phyloP scores from a whole-genome alignment of 1,284 basidiomycete genomes.

The Anthracocystis walkeri region DNA sequence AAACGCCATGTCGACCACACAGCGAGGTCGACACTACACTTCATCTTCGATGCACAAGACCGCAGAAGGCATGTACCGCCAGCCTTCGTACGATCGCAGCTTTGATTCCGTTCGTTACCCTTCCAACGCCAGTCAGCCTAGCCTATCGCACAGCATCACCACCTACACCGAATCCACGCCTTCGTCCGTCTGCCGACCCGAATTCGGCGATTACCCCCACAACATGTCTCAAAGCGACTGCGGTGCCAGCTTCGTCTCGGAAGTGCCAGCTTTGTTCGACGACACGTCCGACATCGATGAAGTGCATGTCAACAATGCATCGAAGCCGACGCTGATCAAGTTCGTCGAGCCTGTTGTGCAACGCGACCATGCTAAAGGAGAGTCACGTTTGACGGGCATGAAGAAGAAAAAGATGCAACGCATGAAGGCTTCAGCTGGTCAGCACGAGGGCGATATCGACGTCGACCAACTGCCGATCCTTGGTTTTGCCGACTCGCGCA shows the following conservation, averaged over 20 bases:
- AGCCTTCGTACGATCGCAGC: slow-evolving; percentile 23
- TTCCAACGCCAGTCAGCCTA: slow-evolving; percentile 44
- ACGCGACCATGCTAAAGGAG: slow-evolving; percentile 19
- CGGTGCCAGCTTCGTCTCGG: slow-evolving; percentile 28
- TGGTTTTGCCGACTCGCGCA: slow-evolving; percentile 23
- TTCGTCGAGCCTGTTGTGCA: slow-evolving; percentile 48
- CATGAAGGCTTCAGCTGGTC: slow-evolving; percentile 7
- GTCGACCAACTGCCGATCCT: slow-evolving; percentile 35
- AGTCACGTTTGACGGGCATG: slow-evolving; percentile 38
- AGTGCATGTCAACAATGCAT: slow-evolving; percentile 3
- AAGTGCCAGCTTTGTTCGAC: slow-evolving; percentile 30
- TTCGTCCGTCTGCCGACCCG: slow-evolving; percentile 35
- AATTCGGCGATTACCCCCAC: slow-evolving; percentile 28
- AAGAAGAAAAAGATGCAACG: slow-evolving; percentile 41
- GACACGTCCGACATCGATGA: slow-evolving; percentile 44
- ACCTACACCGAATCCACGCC: slow-evolving; percentile 44
- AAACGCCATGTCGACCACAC: slow-evolving; percentile 23
- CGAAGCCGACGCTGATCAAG: slow-evolving; percentile 37
- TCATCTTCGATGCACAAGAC: background rate
- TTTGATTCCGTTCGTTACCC: slow-evolving; percentile 35
- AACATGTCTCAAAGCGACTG: slow-evolving; percentile 32
- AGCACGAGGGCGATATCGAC: slow-evolving; percentile 10
- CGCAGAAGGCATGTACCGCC: slow-evolving; percentile 24
- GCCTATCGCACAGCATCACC: slow-evolving; percentile 42
- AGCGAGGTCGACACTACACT: slow-evolving; percentile 22